Base-by-base conservation (phyloP, 2,329 filamentous ascomycete species). In the Calonectria naviculata region DNA sequence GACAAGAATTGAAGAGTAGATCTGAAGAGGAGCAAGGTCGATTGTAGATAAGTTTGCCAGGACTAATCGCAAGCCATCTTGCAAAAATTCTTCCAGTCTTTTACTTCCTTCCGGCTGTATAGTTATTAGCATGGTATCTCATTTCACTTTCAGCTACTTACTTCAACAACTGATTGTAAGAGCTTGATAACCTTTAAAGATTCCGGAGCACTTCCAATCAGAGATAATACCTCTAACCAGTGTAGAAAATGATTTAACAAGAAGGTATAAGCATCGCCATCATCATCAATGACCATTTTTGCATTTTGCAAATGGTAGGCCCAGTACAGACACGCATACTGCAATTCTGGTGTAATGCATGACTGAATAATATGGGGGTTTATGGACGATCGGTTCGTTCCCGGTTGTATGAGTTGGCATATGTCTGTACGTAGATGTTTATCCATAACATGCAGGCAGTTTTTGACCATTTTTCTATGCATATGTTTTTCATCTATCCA, bases 401-500 rank as follows among this genome's bases (percentile, higher is more conserved):
- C 62, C n/a, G 62, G 62, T 1, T 42, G 36, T 6, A 34, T 19
- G 12, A 54, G 34, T 1, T 13, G n/a, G 62, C 61, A 52, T 5
- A 52, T 64, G 10, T 64, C 44, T 13, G 21, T 38, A 8, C 19
- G 5, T 7, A 52, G 7, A 17, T 29, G 13, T 15, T 52, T 26
- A 1, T 41, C 4, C n/a, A 64, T 47, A 5, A 64, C 24, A 2
- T 6, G 29, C 3, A 64, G 29, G 31, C 61, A 64, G 15, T 41
- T 24, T 5, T 17, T 21, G 0, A 44, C 44, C 3, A 64, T 21
- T 5, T 5, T n/a, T 9, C 19, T 6, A 19, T 64, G 42, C 6
- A 31, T 46, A 8, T 29, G 6, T 28, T 49, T 41, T n/a, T 64
- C 8, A 8, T 49, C 61, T 49, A 64, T 71, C 81, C 83, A 82